Percentiles rank a stretch among this genome's conserved stretches.
These are phyloP conservation scores for Camelina hispida DNA, from an alignment of 345 rosid species.

Conservation along the genomic window DNA sequence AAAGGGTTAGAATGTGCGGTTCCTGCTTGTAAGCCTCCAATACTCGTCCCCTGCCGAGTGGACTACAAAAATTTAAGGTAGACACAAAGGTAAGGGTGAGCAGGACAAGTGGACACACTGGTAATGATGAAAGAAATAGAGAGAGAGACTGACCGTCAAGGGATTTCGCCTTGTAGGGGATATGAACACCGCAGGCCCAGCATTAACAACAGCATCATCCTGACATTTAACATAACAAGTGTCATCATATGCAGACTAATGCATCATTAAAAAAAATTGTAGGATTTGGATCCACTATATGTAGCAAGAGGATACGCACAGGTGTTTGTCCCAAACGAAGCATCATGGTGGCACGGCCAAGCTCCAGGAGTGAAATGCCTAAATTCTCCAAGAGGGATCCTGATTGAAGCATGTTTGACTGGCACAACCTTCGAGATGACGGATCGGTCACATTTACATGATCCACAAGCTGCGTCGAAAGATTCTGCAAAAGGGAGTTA, in stretches of 20 bases:
- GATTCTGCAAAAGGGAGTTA: constrained; percentile 48
- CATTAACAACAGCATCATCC: constrained; percentile 67
- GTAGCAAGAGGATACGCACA: constrained; percentile 45
- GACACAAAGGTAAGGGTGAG: constrained; percentile 29
- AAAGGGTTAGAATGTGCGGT: constrained; percentile 47
- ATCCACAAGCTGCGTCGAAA: constrained; percentile 53
- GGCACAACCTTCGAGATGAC: constrained; percentile 42
- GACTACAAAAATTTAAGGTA: constrained; percentile 44
- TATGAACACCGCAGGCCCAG: constrained; percentile 64
- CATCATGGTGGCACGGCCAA: constrained; percentile 64
- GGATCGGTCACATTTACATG: constrained; percentile 57
- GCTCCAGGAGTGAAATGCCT: constrained; percentile 66
- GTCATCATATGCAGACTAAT: too few species aligned
- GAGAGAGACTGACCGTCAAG: constrained; percentile 51
- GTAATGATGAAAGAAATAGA: constrained; percentile 12
- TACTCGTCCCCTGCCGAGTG: constrained; percentile 49
- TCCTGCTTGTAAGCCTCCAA: constrained; percentile 53
- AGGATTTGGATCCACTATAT: background rate
- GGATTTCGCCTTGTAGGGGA: constrained; percentile 59
- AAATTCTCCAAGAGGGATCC: constrained; percentile 60
- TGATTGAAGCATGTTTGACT: constrained; percentile 48
- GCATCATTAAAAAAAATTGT: background rate
- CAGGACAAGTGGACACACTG: constrained; percentile 4
- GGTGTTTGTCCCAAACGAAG: constrained; percentile 64
- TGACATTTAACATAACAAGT: constrained; percentile 27